A percentile compares a stretch with the other conserved stretches of the same genome.
phyloP scores from a whole-genome alignment of 495 filamentous ascomycete species.

The Pseudevernia furfuracea region DNA sequence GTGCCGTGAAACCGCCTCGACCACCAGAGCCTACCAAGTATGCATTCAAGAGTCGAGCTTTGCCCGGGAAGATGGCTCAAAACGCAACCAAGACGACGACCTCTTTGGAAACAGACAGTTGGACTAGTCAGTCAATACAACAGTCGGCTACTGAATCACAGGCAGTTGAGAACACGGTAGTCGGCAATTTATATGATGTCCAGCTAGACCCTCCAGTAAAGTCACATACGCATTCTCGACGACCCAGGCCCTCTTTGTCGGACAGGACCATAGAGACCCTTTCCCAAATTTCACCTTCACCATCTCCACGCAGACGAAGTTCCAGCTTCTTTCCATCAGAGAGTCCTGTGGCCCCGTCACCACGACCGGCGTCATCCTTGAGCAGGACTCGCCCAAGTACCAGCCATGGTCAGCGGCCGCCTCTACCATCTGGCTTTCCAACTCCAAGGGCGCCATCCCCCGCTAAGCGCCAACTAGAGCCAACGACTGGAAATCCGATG shows the following conservation, averaged over 20 bases:
- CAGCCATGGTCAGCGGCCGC: constrained; percentile 35
- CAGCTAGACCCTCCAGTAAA: not conserved
- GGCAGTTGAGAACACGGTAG: too few species aligned
- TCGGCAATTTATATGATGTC: not conserved
- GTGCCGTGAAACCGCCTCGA: constrained; percentile 15
- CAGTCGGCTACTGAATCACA: not conserved
- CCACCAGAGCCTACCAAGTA: constrained; percentile 15
- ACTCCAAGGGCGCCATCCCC: constrained; percentile 24
- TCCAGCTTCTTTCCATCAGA: constrained; percentile 56
- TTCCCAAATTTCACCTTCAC: constrained; percentile 56
- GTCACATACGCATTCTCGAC: constrained; percentile 10
- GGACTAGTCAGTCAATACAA: not conserved
- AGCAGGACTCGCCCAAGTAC: constrained; percentile 43
- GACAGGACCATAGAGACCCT: constrained; percentile 64
- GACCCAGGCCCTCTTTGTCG: constrained; percentile 49
- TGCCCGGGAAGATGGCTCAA: not conserved
- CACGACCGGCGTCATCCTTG: constrained; percentile 48
- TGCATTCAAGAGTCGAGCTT: not conserved
- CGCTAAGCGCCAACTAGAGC: constrained; percentile 27
- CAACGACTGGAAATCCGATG: constrained; percentile 27
- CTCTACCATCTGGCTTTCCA: constrained; percentile 29
- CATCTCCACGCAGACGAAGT: constrained; percentile 45
- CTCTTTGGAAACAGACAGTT: not conserved
- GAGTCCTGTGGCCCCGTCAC: constrained; percentile 49
- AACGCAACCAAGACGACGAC: not conserved